Evolutionary conservation across 352 stramenopile species (phyloP), one percentile per base, ranked within the genome.

Genomic region (Phytophthora tentaculata): DNA sequence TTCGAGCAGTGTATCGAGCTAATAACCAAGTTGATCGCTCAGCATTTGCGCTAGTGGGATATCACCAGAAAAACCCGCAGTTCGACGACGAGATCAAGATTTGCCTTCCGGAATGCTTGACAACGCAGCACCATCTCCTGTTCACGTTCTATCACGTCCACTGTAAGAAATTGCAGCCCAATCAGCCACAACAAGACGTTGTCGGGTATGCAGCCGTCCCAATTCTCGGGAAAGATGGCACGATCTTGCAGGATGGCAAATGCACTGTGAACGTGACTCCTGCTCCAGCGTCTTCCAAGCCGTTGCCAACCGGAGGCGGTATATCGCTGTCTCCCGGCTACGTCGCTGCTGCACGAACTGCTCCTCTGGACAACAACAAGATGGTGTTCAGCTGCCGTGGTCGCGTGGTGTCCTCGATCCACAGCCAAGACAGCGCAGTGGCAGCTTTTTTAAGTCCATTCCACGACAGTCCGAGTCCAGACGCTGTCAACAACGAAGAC

Each of bases 121-220:
- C 79, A n/a, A 22, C 19, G 5, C 41, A 43, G 0, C 82, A 94
- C 43, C 80, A 91, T 45, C 55, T 94, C 14, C 58, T 91, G 1
- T 89, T 92, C 66, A 90, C 79, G 9, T 91, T 94, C 51, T 92
- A 88, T 49, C 86, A 94, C 64, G 84, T 94, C 0, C 84, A 94
- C 57, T 94, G 86, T 76, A 94, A 94, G 63, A 94, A 92, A 39
- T 51, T 92, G 2, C 74, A 77, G 28, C 65, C 73, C 0, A 76
- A 71, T 23, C 82, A 94, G 48, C 74, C 74, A 12, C 84, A 89
- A 22, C 80, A 91, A 61, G 84, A 94, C 28, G 69, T 94, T 8
- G 53, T 92, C 0, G 84, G 82, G 2, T 90, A 81, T 28, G 77
- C 82, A 5, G 73, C 68, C 0, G 47, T 92, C 0, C 84, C 86